phyloP scores from a whole-genome alignment of 176 grass and related monocot species.

The Hordeum marinum region DNA sequence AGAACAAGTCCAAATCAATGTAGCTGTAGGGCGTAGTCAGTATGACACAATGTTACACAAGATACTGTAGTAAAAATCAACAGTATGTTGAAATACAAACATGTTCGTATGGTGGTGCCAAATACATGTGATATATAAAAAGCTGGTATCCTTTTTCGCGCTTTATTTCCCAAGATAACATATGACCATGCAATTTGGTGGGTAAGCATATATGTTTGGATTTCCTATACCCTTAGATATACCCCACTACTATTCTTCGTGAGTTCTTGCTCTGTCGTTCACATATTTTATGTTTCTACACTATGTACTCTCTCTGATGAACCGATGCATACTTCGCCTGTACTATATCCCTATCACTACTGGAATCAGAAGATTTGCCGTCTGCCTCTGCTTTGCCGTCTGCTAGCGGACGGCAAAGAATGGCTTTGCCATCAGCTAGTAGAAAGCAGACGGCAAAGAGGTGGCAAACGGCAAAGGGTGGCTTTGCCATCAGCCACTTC shows the following conservation, averaged over 20 bases:
- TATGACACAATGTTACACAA: too few relatives aligned
- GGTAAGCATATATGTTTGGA: not conserved
- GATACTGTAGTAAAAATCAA: too few relatives aligned
- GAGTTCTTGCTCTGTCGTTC: not conserved
- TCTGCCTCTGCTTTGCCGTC: too few relatives aligned
- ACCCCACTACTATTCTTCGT: not conserved
- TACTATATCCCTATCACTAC: not conserved
- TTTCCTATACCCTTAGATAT: not conserved
- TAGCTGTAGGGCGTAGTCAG: not conserved
- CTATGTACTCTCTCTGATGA: not conserved
- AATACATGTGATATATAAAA: not conserved
- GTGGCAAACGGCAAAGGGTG: too few relatives aligned
- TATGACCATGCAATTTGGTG: not conserved
- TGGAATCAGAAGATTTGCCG: too few relatives aligned
- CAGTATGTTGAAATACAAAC: too few relatives aligned
- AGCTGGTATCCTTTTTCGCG: not conserved
- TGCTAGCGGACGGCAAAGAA: too few relatives aligned
- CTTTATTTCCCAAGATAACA: not conserved
- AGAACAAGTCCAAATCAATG: not conserved
- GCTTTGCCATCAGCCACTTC: too few relatives aligned
- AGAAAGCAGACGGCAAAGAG: too few relatives aligned
- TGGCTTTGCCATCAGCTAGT: too few relatives aligned
- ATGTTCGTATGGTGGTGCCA: too few relatives aligned
- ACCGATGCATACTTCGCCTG: not conserved
- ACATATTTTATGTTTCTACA: not conserved